Conservation (phyloP, 495 filamentous ascomycete species). For the Xylaria palmicola region DNA sequence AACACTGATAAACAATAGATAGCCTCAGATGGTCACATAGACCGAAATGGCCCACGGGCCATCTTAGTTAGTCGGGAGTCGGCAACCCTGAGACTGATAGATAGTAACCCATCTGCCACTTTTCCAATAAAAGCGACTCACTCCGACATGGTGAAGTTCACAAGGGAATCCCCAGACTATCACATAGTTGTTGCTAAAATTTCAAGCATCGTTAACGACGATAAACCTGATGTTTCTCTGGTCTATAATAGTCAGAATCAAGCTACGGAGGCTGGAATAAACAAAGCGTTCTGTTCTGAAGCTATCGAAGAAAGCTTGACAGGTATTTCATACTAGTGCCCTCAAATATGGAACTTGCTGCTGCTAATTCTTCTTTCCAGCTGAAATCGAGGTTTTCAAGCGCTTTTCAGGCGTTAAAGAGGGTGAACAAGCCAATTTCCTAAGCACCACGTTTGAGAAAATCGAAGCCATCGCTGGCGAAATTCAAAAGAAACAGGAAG, state of each 20-base stretch:
- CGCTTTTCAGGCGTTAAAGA: neutral
- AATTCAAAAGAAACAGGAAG: neutral
- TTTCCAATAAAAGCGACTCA: conserved; percentile 17
- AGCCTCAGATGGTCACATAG: neutral
- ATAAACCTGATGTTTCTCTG: neutral
- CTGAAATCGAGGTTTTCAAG: neutral
- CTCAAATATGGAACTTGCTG: neutral
- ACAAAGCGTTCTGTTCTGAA: neutral
- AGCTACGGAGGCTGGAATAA: neutral
- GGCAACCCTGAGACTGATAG: conserved; percentile 8
- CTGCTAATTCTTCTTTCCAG: neutral
- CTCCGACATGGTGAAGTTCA: conserved; percentile 18
- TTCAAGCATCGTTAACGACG: conserved; percentile 1
- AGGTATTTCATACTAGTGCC: neutral
- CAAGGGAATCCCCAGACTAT: neutral
- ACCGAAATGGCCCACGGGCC: conserved; percentile 7
- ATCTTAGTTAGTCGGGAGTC: conserved; percentile 17
- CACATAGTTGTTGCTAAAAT: conserved; percentile 2
- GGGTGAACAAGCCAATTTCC: neutral
- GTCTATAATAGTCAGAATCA: neutral
- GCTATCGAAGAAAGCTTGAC: neutral
- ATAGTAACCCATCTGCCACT: neutral
- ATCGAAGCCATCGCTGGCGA: neutral
- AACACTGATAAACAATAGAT: neutral
- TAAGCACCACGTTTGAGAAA: neutral